Conservation (phyloP, 345 rosid genomes). For the Sisymbrium irio region DNA sequence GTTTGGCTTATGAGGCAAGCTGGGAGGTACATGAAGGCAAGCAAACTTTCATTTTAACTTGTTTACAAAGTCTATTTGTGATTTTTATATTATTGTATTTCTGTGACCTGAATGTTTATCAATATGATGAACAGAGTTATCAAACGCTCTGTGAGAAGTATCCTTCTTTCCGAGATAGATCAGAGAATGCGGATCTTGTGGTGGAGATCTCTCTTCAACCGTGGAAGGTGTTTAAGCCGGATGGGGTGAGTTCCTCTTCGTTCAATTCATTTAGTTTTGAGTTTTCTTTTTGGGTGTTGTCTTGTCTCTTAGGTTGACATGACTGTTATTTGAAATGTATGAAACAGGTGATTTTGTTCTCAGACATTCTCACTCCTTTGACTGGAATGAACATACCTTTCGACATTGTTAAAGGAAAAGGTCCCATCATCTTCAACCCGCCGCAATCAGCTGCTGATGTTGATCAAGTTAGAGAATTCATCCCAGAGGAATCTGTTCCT, state of each 20-base stretch:
- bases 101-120: not conserved
- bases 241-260: constrained; percentile 23
- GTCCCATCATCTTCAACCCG: no score
- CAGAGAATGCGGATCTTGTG: constrained; percentile 94
- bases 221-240: constrained; percentile 97
- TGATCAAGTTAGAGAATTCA: no score
- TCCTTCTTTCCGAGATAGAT: constrained; percentile 91
- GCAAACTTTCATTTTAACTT: constrained; percentile 44
- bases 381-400: no score
- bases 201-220: constrained; percentile 95
- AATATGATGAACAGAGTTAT: constrained; percentile 57
- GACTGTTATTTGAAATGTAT: no score
- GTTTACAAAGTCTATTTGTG: constrained; percentile 3
- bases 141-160: constrained; percentile 81
- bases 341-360: no score
- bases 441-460: no score
- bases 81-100: not conserved
- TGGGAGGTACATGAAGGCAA: constrained; percentile 99
- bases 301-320: no score
- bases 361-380: no score
- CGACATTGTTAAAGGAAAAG: no score
- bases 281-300: no score
- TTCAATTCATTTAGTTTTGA: no score
- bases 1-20: constrained; percentile 99
- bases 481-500: no score